Evolutionary conservation across 2,329 filamentous ascomycete species (phyloP).

Genomic region (Diplodia mutila): DNA sequence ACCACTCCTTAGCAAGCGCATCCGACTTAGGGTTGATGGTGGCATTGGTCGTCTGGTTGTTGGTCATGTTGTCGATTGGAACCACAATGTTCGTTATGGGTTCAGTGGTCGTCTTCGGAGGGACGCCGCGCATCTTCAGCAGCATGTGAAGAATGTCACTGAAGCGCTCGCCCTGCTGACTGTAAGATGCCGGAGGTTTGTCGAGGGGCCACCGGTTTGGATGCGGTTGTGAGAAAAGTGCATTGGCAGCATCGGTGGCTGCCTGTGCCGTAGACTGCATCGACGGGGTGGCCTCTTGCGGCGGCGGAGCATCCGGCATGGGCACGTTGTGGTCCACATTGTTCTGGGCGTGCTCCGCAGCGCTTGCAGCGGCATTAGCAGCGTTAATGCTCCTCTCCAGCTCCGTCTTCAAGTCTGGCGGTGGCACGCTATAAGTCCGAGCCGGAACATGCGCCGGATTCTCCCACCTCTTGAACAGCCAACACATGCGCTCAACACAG

Average conservation of each 20-base stretch:
- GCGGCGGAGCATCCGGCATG: slow-evolving; percentile 7
- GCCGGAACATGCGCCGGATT: slow-evolving; percentile 29
- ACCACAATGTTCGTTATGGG: slow-evolving; percentile 41
- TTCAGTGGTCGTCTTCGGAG: slow-evolving; percentile 43
- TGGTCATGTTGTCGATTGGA: slow-evolving; percentile 26
- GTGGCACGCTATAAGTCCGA: slow-evolving; percentile 30
- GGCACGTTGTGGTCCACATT: slow-evolving; percentile 5
- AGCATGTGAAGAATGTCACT: slow-evolving; percentile 61
- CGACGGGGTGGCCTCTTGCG: background rate
- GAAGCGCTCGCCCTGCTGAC: slow-evolving; percentile 61
- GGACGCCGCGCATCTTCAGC: slow-evolving; percentile 59
- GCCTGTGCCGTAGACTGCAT: background rate
- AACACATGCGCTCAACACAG: slow-evolving; percentile 63
- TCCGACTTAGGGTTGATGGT: slow-evolving; percentile 38
- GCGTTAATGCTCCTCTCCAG: slow-evolving; percentile 19
- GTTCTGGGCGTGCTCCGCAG: background rate
- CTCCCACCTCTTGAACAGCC: slow-evolving; percentile 60
- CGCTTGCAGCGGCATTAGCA: slow-evolving; percentile 10
- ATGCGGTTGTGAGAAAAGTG: slow-evolving; percentile 25
- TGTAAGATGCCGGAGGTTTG: slow-evolving; percentile 55
- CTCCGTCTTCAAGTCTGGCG: slow-evolving; percentile 14
- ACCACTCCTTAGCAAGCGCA: slow-evolving; percentile 41
- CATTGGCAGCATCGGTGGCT: slow-evolving; percentile 1
- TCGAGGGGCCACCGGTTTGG: slow-evolving; percentile 57
- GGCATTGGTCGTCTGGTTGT: slow-evolving; percentile 23